phyloP scores from a whole-genome alignment of 1,284 basidiomycete species.

The Anthracocystis setariae region DNA sequence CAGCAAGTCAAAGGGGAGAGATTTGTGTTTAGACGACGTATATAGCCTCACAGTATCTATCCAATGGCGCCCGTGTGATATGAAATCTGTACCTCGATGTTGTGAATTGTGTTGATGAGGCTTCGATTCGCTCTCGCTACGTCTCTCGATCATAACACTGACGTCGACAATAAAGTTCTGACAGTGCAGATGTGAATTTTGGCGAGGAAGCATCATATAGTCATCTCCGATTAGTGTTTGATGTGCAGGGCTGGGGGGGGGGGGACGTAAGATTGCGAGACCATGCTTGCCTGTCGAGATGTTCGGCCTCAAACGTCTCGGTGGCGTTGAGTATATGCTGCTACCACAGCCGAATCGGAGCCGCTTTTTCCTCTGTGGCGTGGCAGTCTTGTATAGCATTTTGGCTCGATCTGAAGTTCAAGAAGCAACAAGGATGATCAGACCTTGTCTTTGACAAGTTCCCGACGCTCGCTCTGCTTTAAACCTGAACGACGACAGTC shows the following conservation, averaged over 20 bases:
- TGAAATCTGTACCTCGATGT: conserved; percentile 4
- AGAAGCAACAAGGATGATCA: not conserved
- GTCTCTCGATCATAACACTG: not conserved
- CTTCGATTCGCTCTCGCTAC: conserved; percentile 2
- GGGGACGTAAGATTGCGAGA: conserved; percentile 1
- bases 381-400: conserved; percentile 24
- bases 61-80: too few species aligned
- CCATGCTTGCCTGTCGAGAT: conserved; percentile 18
- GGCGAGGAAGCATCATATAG: too few species aligned
- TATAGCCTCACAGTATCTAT: too few species aligned
- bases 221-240: too few species aligned
- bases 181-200: too few species aligned
- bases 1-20: not conserved
- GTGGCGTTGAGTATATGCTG: conserved; percentile 2
- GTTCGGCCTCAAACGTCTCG: conserved; percentile 3
- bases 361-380: conserved; percentile 23
- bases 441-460: too few species aligned
- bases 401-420: conserved; percentile 18
- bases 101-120: not conserved
- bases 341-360: conserved; percentile 11
- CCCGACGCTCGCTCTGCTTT: too few species aligned
- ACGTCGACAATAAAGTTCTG: conserved; percentile 9
- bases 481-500: not conserved
- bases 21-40: too few species aligned
- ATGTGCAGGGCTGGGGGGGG: too few species aligned